Base-by-base conservation (phyloP, 2,329 filamentous ascomycete species). In the Chaetoscypha palmicola region DNA sequence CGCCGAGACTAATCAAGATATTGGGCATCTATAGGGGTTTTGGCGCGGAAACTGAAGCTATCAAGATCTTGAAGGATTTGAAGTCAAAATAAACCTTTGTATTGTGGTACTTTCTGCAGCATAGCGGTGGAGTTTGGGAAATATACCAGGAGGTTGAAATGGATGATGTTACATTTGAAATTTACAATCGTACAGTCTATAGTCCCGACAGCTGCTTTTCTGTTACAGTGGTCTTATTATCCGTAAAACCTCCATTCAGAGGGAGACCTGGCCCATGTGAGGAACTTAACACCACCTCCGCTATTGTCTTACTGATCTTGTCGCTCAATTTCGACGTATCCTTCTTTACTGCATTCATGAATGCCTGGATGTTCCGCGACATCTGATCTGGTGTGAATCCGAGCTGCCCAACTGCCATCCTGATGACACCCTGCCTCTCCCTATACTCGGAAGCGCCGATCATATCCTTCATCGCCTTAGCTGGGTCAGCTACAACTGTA, bases 361-460 rank as follows among this genome's bases (percentile, higher is more conserved):
- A 79, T 19, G 79, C 71, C 66, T 82, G 84, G 63, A 98, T 75
- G 63, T 98, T 98, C 52, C 79, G 79, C 61, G 83, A 78, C 67
- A 98, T 68, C 74, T 92, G 80, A 58, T 92, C 81, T 2, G 92
- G 89, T 5, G 87, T 86, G 67, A 94, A 94, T 1, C 79, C 84
- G 61, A 98, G 67, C 68, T 96, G 89, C 4, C 91, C 92, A 49
- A 98, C 77, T n/a, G 89, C 83, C 73, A 97, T 77, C 47, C 90
- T 76, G 43, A 98, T 78, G 22, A 92, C 86, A 12, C 89, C 92
- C 53, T 81, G 66, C 54, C 83, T 76, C 70, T 98, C 92, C 61
- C 88, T 80, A 68, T 95, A 98, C 55, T 90, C 81, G 41, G 82
- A 86, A 42, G 82, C 87, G 49, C 91, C 89, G 11, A 88, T 79